These are phyloP conservation scores for Gyromitra esculenta DNA, from an alignment of 2,329 filamentous ascomycete genomes.

Conservation along the genomic window DNA sequence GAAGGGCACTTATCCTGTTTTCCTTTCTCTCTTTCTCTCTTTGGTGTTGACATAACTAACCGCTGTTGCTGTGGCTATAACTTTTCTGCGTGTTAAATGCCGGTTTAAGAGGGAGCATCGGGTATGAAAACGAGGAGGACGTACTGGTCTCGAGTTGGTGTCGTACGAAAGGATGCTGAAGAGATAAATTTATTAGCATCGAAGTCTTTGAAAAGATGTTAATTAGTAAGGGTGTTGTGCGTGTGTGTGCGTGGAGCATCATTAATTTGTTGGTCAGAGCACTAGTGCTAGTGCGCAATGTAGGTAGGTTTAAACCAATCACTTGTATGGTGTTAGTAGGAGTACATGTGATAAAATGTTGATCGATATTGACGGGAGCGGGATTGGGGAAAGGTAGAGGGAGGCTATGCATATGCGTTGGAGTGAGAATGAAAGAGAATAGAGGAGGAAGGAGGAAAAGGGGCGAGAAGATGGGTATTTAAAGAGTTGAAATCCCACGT, in stretches of 20 bases:
- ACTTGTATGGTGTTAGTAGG: background rate
- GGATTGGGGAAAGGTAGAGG: no score
- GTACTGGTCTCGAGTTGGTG: no score
- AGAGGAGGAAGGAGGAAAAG: background rate
- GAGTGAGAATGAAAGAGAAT: background rate
- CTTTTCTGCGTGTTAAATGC: no score
- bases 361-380: background rate
- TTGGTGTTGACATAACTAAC: no score
- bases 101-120: no score
- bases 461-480: background rate
- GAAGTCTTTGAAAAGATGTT: background rate
- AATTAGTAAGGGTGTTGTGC: background rate
- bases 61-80: no score
- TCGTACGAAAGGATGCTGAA: background rate
- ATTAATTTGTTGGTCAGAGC: background rate
- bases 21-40: no score
- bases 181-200: background rate
- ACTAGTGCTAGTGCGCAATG: background rate
- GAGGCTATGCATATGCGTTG: background rate
- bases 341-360: background rate
- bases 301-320: no score
- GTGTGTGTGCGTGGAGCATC: background rate
- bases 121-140: no score
- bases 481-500: background rate
- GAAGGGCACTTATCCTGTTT: no score